A percentile compares a stretch with the other conserved stretches of the same genome.
phyloP scores from a whole-genome alignment of 1,284 basidiomycete genomes.

The Mycena citricolor region DNA sequence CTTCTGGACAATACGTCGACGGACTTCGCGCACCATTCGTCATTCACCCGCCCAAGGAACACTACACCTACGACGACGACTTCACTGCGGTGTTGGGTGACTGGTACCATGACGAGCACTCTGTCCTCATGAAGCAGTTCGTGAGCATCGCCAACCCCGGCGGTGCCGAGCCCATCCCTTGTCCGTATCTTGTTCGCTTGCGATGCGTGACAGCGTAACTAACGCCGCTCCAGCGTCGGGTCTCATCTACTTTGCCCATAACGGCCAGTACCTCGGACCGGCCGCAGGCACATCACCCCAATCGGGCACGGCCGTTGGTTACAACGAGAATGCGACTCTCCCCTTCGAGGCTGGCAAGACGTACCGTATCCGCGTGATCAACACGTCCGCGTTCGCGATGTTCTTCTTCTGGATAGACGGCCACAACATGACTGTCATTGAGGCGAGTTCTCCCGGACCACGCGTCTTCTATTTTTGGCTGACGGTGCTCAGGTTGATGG shows the following conservation, averaged over 20 bases:
- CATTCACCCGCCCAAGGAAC: constrained; percentile 66
- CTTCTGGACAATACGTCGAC: constrained; percentile 84
- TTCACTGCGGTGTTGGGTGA: constrained; percentile 84
- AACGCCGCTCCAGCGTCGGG: constrained; percentile 57
- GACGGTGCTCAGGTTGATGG: constrained; percentile 63
- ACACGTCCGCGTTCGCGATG: constrained; percentile 69
- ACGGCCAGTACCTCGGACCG: constrained; percentile 68
- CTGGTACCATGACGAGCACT: constrained; percentile 84
- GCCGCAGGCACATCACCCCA: constrained; percentile 47
- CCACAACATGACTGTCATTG: constrained; percentile 86
- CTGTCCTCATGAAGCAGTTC: constrained; percentile 66
- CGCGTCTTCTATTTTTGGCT: constrained; percentile 27
- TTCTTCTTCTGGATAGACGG: constrained; percentile 92
- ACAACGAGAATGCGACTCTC: constrained; percentile 86
- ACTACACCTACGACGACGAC: constrained; percentile 85
- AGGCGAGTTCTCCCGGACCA: constrained; percentile 27
- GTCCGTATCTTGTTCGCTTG: constrained; percentile 36
- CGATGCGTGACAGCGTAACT: not conserved
- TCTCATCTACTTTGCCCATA: constrained; percentile 83
- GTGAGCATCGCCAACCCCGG: constrained; percentile 75
- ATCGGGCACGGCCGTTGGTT: constrained; percentile 61
- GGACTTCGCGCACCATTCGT: constrained; percentile 80
- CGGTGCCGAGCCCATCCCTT: constrained; percentile 86
- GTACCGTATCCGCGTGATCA: constrained; percentile 76
- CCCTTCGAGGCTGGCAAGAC: constrained; percentile 83